These are phyloP conservation scores for Blastobotrys apis DNA, from an alignment of 1,139 yeast genomes.

Conservation along the genomic window DNA sequence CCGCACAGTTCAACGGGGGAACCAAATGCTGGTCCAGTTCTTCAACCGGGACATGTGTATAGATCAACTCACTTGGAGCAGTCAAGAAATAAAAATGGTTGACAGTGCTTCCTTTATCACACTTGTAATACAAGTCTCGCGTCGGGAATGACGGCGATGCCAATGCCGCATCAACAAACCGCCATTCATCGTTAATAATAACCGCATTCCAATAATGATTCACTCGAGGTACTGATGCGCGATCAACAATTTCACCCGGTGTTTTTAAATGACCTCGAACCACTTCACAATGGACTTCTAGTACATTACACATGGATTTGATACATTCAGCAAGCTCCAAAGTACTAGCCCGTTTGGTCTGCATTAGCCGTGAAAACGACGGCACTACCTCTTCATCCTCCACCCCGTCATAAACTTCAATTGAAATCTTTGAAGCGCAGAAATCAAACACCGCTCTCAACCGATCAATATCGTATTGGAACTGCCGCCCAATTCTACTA, in stretches of 20 bases:
- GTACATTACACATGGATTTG: conserved; percentile 63
- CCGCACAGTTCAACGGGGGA: conserved; percentile 76
- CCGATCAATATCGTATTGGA: conserved; percentile 47
- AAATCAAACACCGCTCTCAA: conserved; percentile 60
- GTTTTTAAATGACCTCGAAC: conserved; percentile 80
- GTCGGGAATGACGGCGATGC: conserved; percentile 55
- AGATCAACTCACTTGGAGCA: conserved; percentile 68
- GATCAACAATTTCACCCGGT: conserved; percentile 54
- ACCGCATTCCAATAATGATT: conserved; percentile 92
- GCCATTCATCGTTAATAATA: conserved; percentile 67
- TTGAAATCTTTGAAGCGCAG: conserved; percentile 48
- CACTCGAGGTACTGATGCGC: conserved; percentile 41
- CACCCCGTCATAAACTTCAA: conserved; percentile 30
- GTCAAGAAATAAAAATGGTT: conserved; percentile 70
- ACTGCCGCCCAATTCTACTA: conserved; percentile 43
- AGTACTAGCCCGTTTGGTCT: conserved; percentile 53
- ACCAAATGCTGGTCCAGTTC: conserved; percentile 77
- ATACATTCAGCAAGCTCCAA: conserved; percentile 75
- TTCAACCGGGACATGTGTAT: conserved; percentile 81
- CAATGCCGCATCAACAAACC: conserved; percentile 65
- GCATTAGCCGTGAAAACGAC: conserved; percentile 32
- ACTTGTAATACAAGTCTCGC: conserved; percentile 28
- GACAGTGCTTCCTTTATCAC: conserved; percentile 30
- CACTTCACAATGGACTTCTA: conserved; percentile 70
- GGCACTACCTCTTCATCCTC: conserved; percentile 15